Conservation (phyloP, 2,329 filamentous ascomycete genomes). For the Hymenoscyphus scutula region DNA sequence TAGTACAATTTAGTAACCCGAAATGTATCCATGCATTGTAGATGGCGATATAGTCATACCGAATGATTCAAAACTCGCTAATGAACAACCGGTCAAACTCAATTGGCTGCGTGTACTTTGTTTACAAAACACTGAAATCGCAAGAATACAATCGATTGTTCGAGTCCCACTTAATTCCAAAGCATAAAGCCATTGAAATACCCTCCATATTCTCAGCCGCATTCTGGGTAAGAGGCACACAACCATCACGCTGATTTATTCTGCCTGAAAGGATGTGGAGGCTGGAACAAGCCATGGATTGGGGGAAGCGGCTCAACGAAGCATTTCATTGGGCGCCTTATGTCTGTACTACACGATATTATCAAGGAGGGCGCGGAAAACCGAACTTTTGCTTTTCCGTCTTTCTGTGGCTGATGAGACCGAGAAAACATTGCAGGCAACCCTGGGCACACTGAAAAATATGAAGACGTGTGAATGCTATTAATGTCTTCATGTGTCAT, state of each 20-base stretch:
- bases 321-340: constrained; percentile 5
- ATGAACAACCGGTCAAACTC: background rate
- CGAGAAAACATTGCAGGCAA: background rate
- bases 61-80: background rate
- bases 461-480: background rate
- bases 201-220: constrained; percentile 5
- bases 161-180: background rate
- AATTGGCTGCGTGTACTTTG: background rate
- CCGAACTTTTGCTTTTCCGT: background rate
- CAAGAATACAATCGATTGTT: background rate
- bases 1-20: background rate
- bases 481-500: too few relatives aligned
- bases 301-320: background rate
- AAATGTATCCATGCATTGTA: background rate
- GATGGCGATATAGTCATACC: background rate
- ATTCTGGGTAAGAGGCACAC: background rate
- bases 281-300: constrained; percentile 1
- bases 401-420: background rate
- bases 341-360: constrained; percentile 1
- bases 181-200: background rate
- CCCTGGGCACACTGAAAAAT: too few relatives aligned
- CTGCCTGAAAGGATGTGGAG: background rate
- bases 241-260: background rate
- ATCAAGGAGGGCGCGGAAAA: background rate
- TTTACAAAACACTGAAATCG: background rate